Conservation (phyloP, 2,329 filamentous ascomycete genomes). For the Ceratocystis colombiana region DNA sequence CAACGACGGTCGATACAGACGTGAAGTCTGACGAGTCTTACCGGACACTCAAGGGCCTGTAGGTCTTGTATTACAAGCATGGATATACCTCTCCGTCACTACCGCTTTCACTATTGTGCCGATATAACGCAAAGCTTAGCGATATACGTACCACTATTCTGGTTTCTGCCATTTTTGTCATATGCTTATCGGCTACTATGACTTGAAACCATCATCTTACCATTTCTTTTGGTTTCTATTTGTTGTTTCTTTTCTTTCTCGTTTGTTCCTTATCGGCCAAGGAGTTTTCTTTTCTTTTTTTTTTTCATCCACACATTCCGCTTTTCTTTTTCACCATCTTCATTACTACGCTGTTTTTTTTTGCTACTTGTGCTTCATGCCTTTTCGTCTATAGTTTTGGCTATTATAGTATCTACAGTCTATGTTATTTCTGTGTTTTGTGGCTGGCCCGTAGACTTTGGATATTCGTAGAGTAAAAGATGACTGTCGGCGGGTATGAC, state of each 20-base stretch:
- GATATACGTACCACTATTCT: neutral
- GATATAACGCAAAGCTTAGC: neutral
- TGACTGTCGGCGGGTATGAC: too few species aligned
- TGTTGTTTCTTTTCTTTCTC: neutral
- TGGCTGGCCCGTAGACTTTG: neutral
- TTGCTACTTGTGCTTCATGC: neutral
- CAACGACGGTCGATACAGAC: constrained; percentile 19
- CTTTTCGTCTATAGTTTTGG: neutral
- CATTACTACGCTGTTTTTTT: neutral
- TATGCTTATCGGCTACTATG: neutral
- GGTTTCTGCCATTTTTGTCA: neutral
- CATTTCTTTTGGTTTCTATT: neutral
- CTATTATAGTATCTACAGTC: neutral
- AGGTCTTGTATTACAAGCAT: neutral
- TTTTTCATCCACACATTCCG: neutral
- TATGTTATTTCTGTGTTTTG: neutral
- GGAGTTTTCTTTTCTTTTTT: constrained; percentile 16
- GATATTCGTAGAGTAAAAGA: neutral
- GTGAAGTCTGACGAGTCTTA: constrained; percentile 22
- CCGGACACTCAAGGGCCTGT: constrained; percentile 23
- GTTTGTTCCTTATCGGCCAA: constrained; percentile 2
- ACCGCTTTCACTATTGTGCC: constrained; percentile 3
- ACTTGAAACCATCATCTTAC: neutral
- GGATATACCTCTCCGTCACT: too few species aligned
- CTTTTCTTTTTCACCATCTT: neutral